These are phyloP conservation scores for Jasminum sambac DNA, from an alignment of 257 asterid species.

Conservation along the genomic window DNA sequence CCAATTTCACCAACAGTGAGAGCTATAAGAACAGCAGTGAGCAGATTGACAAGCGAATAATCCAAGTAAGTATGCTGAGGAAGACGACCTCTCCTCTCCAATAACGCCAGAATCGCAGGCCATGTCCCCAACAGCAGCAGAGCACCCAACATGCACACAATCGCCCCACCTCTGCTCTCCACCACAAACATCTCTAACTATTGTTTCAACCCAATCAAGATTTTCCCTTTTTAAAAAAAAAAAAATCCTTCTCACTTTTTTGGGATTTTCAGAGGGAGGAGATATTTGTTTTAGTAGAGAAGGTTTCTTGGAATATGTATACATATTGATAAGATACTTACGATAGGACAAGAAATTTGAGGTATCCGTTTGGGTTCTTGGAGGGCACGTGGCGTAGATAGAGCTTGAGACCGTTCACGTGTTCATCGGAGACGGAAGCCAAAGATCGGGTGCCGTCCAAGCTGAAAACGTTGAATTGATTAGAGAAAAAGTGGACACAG, in stretches of 20 bases:
- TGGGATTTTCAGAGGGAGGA: background rate
- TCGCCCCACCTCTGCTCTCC: conserved; percentile 59
- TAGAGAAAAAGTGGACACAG: background rate
- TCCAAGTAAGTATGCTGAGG: conserved; percentile 63
- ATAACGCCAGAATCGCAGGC: conserved; percentile 47
- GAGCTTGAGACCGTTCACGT: background rate
- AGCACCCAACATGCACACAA: conserved; percentile 50
- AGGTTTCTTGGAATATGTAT: background rate
- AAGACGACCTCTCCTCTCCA: conserved; percentile 58
- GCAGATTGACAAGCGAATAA: conserved; percentile 36
- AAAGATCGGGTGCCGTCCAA: background rate
- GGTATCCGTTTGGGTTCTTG: background rate
- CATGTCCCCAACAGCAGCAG: conserved; percentile 53
- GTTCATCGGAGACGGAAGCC: background rate
- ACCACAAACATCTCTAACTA: conserved; percentile 39
- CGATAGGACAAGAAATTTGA: background rate
- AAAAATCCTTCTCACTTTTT: background rate
- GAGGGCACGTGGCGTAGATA: background rate
- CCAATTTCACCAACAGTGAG: conserved; percentile 51
- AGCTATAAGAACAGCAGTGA: conserved; percentile 45
- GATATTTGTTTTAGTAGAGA: background rate
- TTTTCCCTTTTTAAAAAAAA: no score
- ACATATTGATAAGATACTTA: background rate
- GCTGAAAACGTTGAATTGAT: background rate
- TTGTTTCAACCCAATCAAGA: no score